Percentiles rank a stretch among this genome's conserved stretches.
phyloP scores from a whole-genome alignment of 1,284 basidiomycete genomes.

The Cryptococcus sp. region DNA sequence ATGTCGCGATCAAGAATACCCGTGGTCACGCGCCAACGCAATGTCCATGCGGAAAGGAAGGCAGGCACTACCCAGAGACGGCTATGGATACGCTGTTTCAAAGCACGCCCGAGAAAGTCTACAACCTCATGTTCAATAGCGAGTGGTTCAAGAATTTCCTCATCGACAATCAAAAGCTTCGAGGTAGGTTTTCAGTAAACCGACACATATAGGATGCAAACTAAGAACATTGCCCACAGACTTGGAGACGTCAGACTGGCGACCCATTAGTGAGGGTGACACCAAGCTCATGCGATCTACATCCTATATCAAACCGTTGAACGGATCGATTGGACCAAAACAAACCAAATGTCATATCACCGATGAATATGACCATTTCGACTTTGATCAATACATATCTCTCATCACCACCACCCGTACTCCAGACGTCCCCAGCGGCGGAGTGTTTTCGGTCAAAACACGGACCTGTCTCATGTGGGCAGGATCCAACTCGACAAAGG shows the following conservation, averaged over 20 bases:
- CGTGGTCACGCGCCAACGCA: conserved; percentile 58
- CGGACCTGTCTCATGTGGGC: conserved; percentile 95
- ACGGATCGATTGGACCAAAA: conserved; percentile 84
- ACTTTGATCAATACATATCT: conserved; percentile 80
- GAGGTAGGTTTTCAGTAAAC: conserved; percentile 61
- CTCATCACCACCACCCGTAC: conserved; percentile 88
- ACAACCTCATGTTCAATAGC: conserved; percentile 94
- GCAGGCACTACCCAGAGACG: conserved; percentile 70
- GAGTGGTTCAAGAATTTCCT: conserved; percentile 95
- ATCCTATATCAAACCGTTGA: conserved; percentile 94
- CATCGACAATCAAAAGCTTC: conserved; percentile 81
- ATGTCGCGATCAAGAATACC: conserved; percentile 8
- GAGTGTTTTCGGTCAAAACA: conserved; percentile 90
- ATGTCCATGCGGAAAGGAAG: conserved; percentile 73
- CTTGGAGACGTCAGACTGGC: conserved; percentile 90
- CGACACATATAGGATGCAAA: not conserved
- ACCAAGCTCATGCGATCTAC: conserved; percentile 78
- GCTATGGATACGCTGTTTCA: conserved; percentile 79
- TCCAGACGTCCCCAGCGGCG: conserved; percentile 91
- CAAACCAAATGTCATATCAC: conserved; percentile 91
- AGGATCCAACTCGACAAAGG: conserved; percentile 69
- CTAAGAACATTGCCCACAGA: conserved; percentile 59
- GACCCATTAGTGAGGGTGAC: conserved; percentile 63
- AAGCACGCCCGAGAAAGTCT: conserved; percentile 89
- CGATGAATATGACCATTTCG: conserved; percentile 78